These are phyloP conservation scores for Clavulina sp. DNA, from an alignment of 768 basidiomycete genomes.

Conservation along the genomic window DNA sequence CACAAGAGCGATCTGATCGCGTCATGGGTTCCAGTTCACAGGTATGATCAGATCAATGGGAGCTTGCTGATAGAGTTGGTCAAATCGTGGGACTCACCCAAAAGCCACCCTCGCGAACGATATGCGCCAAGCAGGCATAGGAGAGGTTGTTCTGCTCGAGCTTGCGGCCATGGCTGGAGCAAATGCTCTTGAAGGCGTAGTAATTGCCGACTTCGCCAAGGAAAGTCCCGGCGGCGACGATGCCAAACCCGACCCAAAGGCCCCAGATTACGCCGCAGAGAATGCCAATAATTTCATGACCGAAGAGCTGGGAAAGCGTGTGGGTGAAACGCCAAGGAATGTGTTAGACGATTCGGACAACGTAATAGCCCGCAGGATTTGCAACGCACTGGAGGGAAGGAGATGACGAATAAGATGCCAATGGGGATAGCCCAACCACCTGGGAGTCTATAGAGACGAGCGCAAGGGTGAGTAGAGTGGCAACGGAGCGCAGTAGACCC, in stretches of 20 bases:
- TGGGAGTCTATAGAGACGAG: conserved; percentile 13
- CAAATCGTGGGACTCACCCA: conserved; percentile 21
- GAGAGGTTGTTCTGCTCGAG: conserved; percentile 33
- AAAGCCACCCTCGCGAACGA: conserved; percentile 80
- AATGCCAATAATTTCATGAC: conserved; percentile 81
- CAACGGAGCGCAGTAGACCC: too few species aligned
- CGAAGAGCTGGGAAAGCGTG: conserved; percentile 41
- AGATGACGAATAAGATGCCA: conserved; percentile 62
- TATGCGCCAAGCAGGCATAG: conserved; percentile 32
- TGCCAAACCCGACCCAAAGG: conserved; percentile 61
- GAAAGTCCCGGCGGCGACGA: conserved; percentile 69
- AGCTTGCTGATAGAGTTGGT: conserved; percentile 2
- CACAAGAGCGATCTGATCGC: conserved; percentile 41
- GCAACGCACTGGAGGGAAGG: conserved; percentile 55
- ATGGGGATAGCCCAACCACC: conserved; percentile 66
- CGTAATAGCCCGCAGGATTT: neutral
- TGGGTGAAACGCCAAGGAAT: conserved; percentile 4
- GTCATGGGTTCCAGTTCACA: neutral
- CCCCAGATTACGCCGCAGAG: conserved; percentile 57
- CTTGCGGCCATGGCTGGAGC: conserved; percentile 56
- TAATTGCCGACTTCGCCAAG: conserved; percentile 55
- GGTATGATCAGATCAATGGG: conserved; percentile 5
- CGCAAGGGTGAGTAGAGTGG: conserved; percentile 3
- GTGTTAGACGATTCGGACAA: neutral
- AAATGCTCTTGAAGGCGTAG: conserved; percentile 65